Base-by-base conservation (phyloP, 306 rosid species). In the Begonia peltatifolia region DNA sequence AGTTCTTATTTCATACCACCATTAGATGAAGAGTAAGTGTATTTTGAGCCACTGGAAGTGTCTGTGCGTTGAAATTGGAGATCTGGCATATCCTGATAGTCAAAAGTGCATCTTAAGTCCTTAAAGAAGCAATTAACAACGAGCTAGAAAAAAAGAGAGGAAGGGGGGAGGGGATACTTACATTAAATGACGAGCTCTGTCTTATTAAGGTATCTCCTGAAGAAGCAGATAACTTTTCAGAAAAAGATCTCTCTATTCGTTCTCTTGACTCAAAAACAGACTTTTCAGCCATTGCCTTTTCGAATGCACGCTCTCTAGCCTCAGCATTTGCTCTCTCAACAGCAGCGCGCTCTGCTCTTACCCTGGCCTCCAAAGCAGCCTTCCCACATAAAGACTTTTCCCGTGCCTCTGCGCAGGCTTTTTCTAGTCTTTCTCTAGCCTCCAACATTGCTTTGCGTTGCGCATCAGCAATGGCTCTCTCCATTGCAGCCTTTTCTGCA, bases 401-500 rank as follows among this genome's bases (percentile, higher is more conserved):
- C 62, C 87, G 71, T 49, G 94, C 95, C 69, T 83, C 97, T 58
- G 92, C 84, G 53, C 97, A 90, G 14, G 94, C 95, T 77, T 77
- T 90, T 68, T 90, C 97, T 52, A 85, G 79, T 66, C 95, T 85
- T 71, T 85, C 95, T 61, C 94, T 84, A 56, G 94, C 96, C 56
- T 83, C 96, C 6, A 66, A 51, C 77, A 84, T 70, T 62, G 83
- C 83, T 73, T 83, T 79, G 63, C 84, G 96, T 63, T 92, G 87
- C 49, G 95, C 90, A 63, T 90, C 97, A 42, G 83, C 74, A 49
- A 85, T 76, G 60, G 80, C 79, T 69, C 84, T 82, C 87, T 85
- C 97, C 71, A 85, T 56, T 55, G 90, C 79, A 66, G 79, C 87
- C 81, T 79, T 84, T 58, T 89, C 97, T 43, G 80, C 64, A 44